phyloP scores from a whole-genome alignment of 306 rosid genomes.

The Lithocarpus polystachyus region DNA sequence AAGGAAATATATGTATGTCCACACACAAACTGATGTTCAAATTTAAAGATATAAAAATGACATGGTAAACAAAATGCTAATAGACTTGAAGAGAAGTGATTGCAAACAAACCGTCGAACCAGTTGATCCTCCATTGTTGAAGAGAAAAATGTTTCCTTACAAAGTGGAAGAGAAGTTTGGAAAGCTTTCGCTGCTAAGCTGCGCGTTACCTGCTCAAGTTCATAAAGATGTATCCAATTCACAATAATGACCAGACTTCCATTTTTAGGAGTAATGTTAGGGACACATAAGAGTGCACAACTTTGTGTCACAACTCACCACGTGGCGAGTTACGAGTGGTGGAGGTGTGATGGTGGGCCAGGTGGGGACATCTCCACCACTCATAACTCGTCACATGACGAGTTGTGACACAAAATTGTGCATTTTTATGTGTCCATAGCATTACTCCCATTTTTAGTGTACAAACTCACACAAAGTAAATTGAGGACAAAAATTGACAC shows the following conservation, averaged over 20 bases:
- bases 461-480: background rate
- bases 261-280: background rate
- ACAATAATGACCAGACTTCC: background rate
- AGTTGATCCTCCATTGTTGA: constrained; percentile 64
- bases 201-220: constrained; percentile 59
- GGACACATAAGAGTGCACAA: too few species aligned
- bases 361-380: too few species aligned
- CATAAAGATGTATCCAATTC: background rate
- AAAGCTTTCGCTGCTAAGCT: constrained; percentile 92
- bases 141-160: constrained; percentile 91
- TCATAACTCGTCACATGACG: too few species aligned
- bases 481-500: background rate
- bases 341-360: too few species aligned
- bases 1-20: background rate
- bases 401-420: too few species aligned
- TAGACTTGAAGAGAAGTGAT: background rate
- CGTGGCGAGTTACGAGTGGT: too few species aligned
- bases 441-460: background rate
- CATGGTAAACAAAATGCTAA: constrained; percentile 1
- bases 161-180: constrained; percentile 75
- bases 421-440: too few species aligned
- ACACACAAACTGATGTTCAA: background rate
- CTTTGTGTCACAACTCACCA: too few species aligned
- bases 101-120: constrained; percentile 62
- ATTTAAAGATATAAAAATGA: background rate